Evolutionary conservation across 2,329 filamentous ascomycete species (phyloP), one percentile per base, ranked within the genome.

Genomic region (Aspergillus sp.): DNA sequence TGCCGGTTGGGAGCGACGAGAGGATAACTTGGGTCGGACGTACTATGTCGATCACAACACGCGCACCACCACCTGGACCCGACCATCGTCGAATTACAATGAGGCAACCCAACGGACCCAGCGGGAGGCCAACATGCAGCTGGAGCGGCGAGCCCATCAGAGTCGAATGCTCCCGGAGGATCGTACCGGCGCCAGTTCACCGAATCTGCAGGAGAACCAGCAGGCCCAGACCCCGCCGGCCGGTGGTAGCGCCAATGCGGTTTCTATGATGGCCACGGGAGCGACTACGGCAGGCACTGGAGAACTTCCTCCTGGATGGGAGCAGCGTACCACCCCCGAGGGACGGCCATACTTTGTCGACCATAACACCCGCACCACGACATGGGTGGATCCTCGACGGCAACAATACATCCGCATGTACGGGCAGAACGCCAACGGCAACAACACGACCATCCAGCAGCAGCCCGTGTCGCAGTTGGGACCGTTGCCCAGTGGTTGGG

Each of bases 321-420:
- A 99, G 73, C 91, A 96, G 72, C 82, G 94, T 63, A 92, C 90
- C 74, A 99, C 94, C 0, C 93, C 94, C 0, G 94, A 99, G 78
- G 92, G 93, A 24, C 85, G 94, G 47, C 83, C 93, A 8, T 99
- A 99, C 74, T 99, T 96, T 73, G 94, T 99, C 46, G 94, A 99
- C 70, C 94, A 99, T 74, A 99, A 97, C 70, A 97, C 94, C 9
- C 85, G 94, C 59, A 97, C 94, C 1, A 99, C 94, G 0, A 97
- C 94, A 1, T 99, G 94, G 94, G 94, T 99, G 14, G 94, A 99
- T 70, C 94, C 94, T 26, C 86, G 94, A 62, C 87, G 94, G 57
- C 94, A 97, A 74, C 94, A 99, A 72, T 99, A 96, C 74, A 97
- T 99, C 55, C 83, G 94, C 53, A 96, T 97, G 89, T 99, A 99